These are phyloP conservation scores for Annona squamosa DNA, from an alignment of 164 flowering plant genomes.

Conservation along the genomic window DNA sequence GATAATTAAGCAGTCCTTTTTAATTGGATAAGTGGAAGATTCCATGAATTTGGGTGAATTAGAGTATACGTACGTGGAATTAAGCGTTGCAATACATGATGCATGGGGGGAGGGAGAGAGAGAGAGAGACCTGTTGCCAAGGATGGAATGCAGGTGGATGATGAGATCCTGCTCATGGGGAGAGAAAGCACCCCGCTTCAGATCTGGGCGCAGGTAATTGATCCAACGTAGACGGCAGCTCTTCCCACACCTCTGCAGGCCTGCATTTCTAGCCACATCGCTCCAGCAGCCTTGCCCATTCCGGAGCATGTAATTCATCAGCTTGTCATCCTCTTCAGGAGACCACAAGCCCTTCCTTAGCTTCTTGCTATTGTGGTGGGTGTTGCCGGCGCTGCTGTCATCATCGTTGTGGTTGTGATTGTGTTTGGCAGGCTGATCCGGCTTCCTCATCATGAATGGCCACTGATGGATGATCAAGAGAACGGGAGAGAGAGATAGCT, in stretches of 20 bases:
- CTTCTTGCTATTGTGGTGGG: constrained; percentile 16
- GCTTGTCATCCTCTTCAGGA: constrained; percentile 72
- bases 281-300: constrained; percentile 81
- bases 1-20: too few relatives aligned
- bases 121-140: constrained; percentile 57
- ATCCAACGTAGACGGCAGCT: constrained; percentile 84
- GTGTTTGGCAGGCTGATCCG: constrained; percentile 27
- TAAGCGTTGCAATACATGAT: too few relatives aligned
- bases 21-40: background rate
- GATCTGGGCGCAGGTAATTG: constrained; percentile 63
- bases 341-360: constrained; percentile 71
- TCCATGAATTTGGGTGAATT: background rate
- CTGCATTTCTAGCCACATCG: constrained; percentile 68
- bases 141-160: constrained; percentile 54
- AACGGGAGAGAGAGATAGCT: background rate
- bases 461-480: background rate
- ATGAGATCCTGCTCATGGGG: constrained; percentile 65
- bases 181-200: constrained; percentile 64
- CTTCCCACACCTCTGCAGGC: constrained; percentile 64
- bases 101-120: background rate
- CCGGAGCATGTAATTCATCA: constrained; percentile 53
- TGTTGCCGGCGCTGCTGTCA: background rate
- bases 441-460: constrained; percentile 34
- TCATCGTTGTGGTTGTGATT: background rate
- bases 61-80: background rate